Evolutionary conservation across 176 grass and related monocot genomes (phyloP), one percentile per base, ranked within the genome.

Genomic region (Bromus sterilis): DNA sequence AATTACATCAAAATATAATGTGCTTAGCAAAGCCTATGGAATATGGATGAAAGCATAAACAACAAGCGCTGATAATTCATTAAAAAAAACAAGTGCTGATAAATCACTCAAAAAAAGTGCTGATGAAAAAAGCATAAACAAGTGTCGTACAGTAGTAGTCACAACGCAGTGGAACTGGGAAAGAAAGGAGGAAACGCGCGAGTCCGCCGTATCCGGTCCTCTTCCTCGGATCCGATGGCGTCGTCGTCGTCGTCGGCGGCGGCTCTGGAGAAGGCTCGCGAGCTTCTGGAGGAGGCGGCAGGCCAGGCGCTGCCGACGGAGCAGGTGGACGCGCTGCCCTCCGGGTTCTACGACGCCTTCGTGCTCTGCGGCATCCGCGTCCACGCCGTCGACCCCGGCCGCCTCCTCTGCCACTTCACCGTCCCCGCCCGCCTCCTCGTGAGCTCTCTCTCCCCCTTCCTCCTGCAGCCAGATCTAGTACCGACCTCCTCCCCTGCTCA

Each of bases 331-430:
- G 69, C 77, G 46, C 78, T 87, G 29, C 86, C 88, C 2, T 85
- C 95, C 7, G 89, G 75, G 11, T 98, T 98, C 92, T 98, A 98
- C 84, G 90, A 98, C 48, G 90, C 90, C 75, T 98, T 98, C 88
- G 61, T 98, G n/a, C 87, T 98, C 42, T 71, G 56, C 15, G 95
- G 92, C 60, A 89, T 98, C 83, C 90, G 85, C 65, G 79, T 91
- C n/a, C 64, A 94, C 18, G 40, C 70, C 78, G 66, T 84, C 63
- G 86, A 93, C 53, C 88, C 88, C 31, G 88, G 95, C 37, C 87
- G 79, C 51, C 88, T 98, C 81, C 88, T 91, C n/a, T 98, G 92
- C 81, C 88, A 91, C 72, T 75, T 93, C 78, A 56, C 76, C 81
- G 86, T 98, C 58, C 95, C 95, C 39, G 74, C 88, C 62, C 93